Evolutionary conservation across 768 basidiomycete species (phyloP).

Genomic region (Lactarius pseudohatsudake): DNA sequence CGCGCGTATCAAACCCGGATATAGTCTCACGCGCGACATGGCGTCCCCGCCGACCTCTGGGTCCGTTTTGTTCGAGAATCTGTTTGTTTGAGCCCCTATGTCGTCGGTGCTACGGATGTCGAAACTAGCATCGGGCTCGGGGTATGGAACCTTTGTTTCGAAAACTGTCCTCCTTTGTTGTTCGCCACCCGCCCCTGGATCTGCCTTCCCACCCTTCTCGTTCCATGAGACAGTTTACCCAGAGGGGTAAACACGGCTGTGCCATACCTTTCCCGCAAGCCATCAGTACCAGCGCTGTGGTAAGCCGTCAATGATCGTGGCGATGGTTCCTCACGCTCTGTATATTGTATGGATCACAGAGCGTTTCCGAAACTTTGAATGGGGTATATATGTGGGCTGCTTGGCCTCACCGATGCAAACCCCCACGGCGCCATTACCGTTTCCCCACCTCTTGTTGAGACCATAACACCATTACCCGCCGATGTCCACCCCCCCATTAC

Average conservation of each 20-base stretch:
- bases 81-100: neutral
- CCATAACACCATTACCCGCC: neutral
- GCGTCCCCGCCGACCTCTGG: conserved; percentile 6
- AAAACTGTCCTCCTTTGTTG: conserved; percentile 4
- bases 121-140: neutral
- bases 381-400: conserved; percentile 17
- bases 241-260: conserved; percentile 12
- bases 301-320: conserved; percentile 14
- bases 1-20: conserved; percentile 1
- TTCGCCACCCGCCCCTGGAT: conserved; percentile 12
- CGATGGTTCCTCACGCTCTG: conserved; percentile 8
- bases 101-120: neutral
- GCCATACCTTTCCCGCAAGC: neutral
- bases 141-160: neutral
- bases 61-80: conserved; percentile 3
- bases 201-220: conserved; percentile 8
- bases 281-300: conserved; percentile 8
- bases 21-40: neutral
- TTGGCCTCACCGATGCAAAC: conserved; percentile 3
- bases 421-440: neutral
- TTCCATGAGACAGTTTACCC: conserved; percentile 14
- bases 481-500: neutral
- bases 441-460: neutral
- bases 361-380: neutral
- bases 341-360: conserved; percentile 2